Conservation (phyloP, 306 rosid genomes). For the Glycine tomentella region DNA sequence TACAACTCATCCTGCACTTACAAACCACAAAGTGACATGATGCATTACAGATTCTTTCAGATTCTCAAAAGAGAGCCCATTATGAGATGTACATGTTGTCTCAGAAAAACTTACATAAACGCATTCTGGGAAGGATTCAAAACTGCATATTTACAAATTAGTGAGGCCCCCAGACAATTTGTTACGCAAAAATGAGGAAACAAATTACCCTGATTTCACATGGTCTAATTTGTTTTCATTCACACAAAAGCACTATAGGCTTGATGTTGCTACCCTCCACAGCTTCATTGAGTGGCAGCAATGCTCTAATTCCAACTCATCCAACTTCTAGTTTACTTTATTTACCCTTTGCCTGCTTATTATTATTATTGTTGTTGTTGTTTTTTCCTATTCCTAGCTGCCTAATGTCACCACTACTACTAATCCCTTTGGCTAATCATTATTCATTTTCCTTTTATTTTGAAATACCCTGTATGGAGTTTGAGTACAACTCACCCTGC, state of each 20-base stretch:
- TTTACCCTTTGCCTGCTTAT: neutral
- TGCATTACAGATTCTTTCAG: neutral
- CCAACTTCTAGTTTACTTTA: no score
- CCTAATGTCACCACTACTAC: no score
- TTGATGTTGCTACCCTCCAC: conserved; percentile 64
- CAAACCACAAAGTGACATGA: neutral
- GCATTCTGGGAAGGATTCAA: no score
- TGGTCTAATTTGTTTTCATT: conserved; percentile 64
- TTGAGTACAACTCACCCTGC: neutral
- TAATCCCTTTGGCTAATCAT: neutral
- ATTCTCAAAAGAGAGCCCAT: no score
- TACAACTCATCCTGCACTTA: neutral
- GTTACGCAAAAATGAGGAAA: conserved; percentile 49
- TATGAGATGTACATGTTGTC: no score
- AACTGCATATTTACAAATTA: no score
- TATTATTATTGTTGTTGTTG: neutral
- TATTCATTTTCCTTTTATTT: neutral
- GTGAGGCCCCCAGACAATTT: conserved; percentile 62
- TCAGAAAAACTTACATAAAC: no score
- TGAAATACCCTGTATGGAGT: neutral
- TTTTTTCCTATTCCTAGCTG: no score
- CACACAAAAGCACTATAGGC: conserved; percentile 61
- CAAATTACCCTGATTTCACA: conserved; percentile 70
- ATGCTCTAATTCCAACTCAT: neutral
- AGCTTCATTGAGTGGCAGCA: conserved; percentile 61